Evolutionary conservation across 2,329 filamentous ascomycete species (phyloP).

Genomic region (Colletotrichum liriopes): DNA sequence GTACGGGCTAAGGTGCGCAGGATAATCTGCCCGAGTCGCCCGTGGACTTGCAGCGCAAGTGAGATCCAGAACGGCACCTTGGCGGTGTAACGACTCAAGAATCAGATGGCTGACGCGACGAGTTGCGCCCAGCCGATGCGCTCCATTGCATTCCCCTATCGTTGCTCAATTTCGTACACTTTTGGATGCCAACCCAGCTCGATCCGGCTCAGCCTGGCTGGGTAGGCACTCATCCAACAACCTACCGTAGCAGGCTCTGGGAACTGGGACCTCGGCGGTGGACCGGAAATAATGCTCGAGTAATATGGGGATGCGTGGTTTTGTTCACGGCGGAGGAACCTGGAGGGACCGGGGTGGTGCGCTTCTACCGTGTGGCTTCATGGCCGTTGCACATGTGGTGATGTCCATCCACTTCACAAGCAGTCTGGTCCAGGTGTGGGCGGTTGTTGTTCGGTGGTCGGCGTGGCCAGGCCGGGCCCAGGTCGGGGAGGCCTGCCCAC

Average conservation of each 20-base stretch:
- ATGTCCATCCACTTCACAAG: constrained; percentile 4
- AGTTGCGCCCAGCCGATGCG: not conserved
- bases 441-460: constrained; percentile 9
- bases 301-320: constrained; percentile 24
- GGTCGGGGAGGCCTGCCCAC: constrained; percentile 9
- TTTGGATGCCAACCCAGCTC: not conserved
- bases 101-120: not conserved
- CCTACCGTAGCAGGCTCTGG: not conserved
- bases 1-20: constrained; percentile 21
- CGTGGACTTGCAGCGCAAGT: constrained; percentile 32
- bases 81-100: constrained; percentile 39
- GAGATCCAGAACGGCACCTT: constrained; percentile 36
- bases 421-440: not conserved
- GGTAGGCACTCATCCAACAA: not conserved
- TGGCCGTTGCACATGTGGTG: constrained; percentile 6
- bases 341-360: constrained; percentile 2
- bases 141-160: not conserved
- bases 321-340: constrained; percentile 1
- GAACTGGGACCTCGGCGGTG: not conserved
- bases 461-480: not conserved
- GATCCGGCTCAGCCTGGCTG: not conserved
- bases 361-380: constrained; percentile 7
- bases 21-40: constrained; percentile 36
- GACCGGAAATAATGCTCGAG: constrained; percentile 11
- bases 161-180: not conserved